phyloP scores from a whole-genome alignment of 1,139 yeast genomes.

The Saccharomycopsis hybrid region DNA sequence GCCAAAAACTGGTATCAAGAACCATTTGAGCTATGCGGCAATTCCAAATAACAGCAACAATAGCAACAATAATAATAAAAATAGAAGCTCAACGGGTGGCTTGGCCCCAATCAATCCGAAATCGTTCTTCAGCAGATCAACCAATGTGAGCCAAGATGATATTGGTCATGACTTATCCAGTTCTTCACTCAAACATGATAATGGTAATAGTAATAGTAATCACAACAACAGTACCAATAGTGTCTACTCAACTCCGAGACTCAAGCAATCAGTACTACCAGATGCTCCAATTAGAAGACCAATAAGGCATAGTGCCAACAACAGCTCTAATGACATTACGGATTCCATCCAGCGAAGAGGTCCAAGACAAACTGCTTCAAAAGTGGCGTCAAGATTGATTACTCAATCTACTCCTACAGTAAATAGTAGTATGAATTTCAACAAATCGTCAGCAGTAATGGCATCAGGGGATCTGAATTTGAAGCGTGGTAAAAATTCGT shows the following conservation, averaged over 20 bases:
- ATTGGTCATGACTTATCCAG: too few relatives aligned
- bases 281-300: conserved; percentile 51
- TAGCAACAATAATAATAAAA: too few relatives aligned
- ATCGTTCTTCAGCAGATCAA: conserved; percentile 10
- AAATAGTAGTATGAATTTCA: conserved; percentile 11
- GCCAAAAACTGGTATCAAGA: conserved; percentile 12
- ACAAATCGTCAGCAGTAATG: conserved; percentile 5
- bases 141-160: not conserved
- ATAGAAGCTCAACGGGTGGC: not conserved
- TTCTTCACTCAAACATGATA: too few relatives aligned
- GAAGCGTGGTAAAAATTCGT: conserved; percentile 21
- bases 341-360: conserved; percentile 31
- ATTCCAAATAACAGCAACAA: too few relatives aligned
- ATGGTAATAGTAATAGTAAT: not conserved
- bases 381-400: conserved; percentile 47
- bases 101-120: conserved; percentile 16
- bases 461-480: conserved; percentile 18
- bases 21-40: not conserved
- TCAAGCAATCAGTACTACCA: conserved; percentile 38
- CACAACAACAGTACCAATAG: conserved; percentile 1
- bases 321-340: conserved; percentile 22
- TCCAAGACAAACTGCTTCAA: conserved; percentile 32
- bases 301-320: conserved; percentile 27
- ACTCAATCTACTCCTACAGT: conserved; percentile 30
- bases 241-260: conserved; percentile 38